These are phyloP conservation scores for Pleurostoma richardsiae DNA, from an alignment of 2,329 filamentous ascomycete species.

Conservation along the genomic window DNA sequence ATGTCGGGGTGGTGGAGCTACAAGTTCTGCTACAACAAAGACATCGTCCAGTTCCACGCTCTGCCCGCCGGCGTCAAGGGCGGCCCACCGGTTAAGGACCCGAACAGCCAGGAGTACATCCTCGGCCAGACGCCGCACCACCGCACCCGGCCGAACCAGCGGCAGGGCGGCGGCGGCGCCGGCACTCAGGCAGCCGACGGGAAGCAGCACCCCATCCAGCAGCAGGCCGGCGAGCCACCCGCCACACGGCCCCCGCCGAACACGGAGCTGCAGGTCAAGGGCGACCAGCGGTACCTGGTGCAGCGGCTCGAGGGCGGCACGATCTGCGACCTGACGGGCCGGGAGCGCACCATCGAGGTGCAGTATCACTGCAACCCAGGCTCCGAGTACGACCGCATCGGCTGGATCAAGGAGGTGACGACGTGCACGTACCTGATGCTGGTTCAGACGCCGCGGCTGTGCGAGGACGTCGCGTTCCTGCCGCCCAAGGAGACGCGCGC, in stretches of 20 bases:
- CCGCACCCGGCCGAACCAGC: constrained; percentile 9
- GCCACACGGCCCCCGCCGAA: constrained; percentile 26
- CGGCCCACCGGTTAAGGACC: constrained; percentile 73
- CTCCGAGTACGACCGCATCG: constrained; percentile 68
- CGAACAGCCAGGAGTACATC: constrained; percentile 68
- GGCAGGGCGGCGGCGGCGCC: not conserved
- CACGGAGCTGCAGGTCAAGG: constrained; percentile 72
- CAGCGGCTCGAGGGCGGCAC: constrained; percentile 78
- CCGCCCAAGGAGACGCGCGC: constrained; percentile 74
- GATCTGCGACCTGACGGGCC: constrained; percentile 78
- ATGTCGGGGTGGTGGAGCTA: constrained; percentile 94
- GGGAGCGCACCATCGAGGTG: constrained; percentile 77
- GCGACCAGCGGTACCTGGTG: constrained; percentile 79
- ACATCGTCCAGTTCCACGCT: constrained; percentile 88
- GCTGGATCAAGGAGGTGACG: constrained; percentile 87
- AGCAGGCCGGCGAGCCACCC: constrained; percentile 4
- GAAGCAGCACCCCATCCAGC: constrained; percentile 7
- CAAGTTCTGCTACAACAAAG: constrained; percentile 83
- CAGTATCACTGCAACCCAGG: constrained; percentile 77
- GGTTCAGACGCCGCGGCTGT: constrained; percentile 82
- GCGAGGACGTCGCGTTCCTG: constrained; percentile 79
- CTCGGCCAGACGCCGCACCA: constrained; percentile 44
- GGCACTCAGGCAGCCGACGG: constrained; percentile 7
- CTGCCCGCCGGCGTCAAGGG: constrained; percentile 62
- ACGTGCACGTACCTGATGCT: constrained; percentile 94